Base-by-base conservation (phyloP, 108 stramenopile species). In the Cyclotella atomus region DNA sequence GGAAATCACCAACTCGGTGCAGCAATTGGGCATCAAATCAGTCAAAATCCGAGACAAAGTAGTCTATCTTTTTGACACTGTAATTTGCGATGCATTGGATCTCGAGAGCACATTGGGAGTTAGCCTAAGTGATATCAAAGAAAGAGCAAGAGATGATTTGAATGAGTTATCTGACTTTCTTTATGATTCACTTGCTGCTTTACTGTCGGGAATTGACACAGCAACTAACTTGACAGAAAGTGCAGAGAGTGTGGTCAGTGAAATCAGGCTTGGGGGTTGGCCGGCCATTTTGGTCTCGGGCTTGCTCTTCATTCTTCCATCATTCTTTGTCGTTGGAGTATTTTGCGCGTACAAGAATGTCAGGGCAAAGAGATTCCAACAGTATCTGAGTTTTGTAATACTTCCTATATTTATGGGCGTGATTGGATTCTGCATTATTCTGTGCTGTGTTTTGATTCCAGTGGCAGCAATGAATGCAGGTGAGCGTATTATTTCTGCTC, bases 141-240 rank as follows among this genome's bases (percentile, higher is more conserved):
- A 29, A 36, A 60, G 55, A 15, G 65, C 84, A 14, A 73, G 69
- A 27, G 38, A 60, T 43, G 43, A 77, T 19, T 66, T 71, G 45
- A 70, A 68, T n/a, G 55, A 70, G 35, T 43, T 85, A 3, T 76
- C 81, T 20, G 64, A 70, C 54, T 52, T 71, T 38, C 54, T 82
- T 3, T 77, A 82, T 46, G 76, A 85, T 4, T 85, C 81, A 38
- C 61, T 85, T 17, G 54, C 60, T 0, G 62, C 70, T 23, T 36
- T 68, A 23, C 49, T 47, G 12, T 20, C 32, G 19, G 66, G 66
- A 4, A 47, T 68, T 21, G 32, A 20, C 14, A 53, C 33, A 8
- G 52, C 35, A 16, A 38, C 35, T 15, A 53, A 35, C 6, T 54
- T 68, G 33, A 38, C 50, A 50, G 24, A 19, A 9, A 38, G 33